These are phyloP conservation scores for Handroanthus guayacan DNA, from an alignment of 257 asterid genomes.

Conservation along the genomic window DNA sequence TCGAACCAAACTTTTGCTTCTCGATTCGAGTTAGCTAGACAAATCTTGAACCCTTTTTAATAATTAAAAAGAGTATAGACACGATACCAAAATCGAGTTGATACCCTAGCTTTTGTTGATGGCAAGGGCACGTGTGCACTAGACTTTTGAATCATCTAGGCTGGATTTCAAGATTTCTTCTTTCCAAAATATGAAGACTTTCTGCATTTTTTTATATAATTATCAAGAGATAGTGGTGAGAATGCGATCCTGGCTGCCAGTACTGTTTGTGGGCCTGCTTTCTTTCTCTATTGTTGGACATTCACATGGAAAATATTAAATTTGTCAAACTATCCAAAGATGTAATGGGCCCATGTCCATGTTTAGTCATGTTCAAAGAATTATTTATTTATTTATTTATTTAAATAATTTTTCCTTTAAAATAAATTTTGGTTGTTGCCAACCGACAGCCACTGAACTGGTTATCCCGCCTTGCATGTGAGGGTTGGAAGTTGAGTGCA, in stretches of 20 bases:
- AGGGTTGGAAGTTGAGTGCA: constrained; percentile 31
- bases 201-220: too few species aligned
- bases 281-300: constrained; percentile 12
- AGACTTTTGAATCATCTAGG: too few species aligned
- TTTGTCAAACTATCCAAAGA: neutral
- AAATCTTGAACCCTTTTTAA: too few species aligned
- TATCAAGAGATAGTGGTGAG: constrained; percentile 27
- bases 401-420: neutral
- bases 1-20: too few species aligned
- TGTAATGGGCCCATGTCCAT: constrained; percentile 46
- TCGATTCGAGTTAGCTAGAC: too few species aligned
- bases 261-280: constrained; percentile 32
- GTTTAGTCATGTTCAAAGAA: constrained; percentile 20
- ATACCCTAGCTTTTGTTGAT: too few species aligned
- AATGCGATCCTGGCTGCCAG: neutral
- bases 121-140: too few species aligned
- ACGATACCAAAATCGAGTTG: too few species aligned
- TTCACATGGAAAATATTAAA: constrained; percentile 34
- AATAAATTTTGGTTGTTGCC: constrained; percentile 27
- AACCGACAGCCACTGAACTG: constrained; percentile 21
- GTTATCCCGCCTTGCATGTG: constrained; percentile 39
- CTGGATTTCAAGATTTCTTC: too few species aligned
- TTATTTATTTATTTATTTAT: neutral
- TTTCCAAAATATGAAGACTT: too few species aligned
- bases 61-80: too few species aligned